Evolutionary conservation across 495 filamentous ascomycete genomes (phyloP), one percentile per base, ranked within the genome.

Genomic region (Trichoderma gamsii): DNA sequence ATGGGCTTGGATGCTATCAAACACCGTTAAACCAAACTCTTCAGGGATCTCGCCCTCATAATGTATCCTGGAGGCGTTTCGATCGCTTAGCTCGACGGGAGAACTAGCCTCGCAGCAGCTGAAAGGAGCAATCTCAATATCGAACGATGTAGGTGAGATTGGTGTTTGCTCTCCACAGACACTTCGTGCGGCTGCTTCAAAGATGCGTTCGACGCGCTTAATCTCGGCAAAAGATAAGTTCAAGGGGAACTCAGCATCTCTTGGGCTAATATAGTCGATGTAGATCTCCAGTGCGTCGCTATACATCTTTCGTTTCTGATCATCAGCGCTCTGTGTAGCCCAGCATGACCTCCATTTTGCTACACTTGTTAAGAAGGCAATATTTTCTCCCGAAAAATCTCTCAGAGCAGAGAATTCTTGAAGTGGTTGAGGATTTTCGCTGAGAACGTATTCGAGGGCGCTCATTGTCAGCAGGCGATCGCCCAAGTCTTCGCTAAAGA

Each of bases 311-410:
- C 70, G 70, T 70, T 76, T n/a, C 64, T 70, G 65, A 68, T 71
- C 70, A 70, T 73, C 3, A 27, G 70, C 18, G 64, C 23, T 12
- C 68, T 52, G 35, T 23, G 32, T 12, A 70, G 65, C 63, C 56
- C n/a, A 71, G 23, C 68, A 65, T 51, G 64, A 66, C 70, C 84
- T 86, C 85, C 86, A 90, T 35, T 84, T 78, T 15, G 83, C 74
- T 16, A 88, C 79, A 68, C 79, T 75, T 32, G 80, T 86, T 1
- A 89, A 80, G 78, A 90, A 90, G 68, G 85, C 81, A 61, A 90
- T 85, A 75, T 89, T 90, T 73, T 89, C 88, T 43, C 85, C 87
- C 25, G 86, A 88, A 73, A 89, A 88, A 66, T 89, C 87, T 67
- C 81, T 78, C 8, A 81, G 78, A 12, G 87, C 85, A 9, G 87